A percentile compares a stretch with the other conserved stretches of the same genome.
Conservation (phyloP, 169 alveolate species). For the Pseudocohnilembus persalinus region DNA sequence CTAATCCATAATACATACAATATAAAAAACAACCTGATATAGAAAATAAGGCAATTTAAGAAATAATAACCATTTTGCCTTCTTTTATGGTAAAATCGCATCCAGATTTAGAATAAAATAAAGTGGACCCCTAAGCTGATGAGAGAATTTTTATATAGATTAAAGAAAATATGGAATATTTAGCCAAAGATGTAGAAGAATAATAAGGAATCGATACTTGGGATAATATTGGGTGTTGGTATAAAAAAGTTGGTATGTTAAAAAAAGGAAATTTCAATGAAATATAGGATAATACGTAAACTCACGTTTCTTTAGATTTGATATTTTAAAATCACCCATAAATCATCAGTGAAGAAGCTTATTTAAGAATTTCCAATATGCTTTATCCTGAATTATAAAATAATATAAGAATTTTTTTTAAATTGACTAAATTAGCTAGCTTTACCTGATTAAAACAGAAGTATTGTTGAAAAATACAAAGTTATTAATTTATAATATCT, state of each 20-base stretch:
- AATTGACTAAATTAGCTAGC: not conserved
- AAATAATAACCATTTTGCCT: not conserved
- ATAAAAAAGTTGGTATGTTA: not conserved
- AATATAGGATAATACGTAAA: not conserved
- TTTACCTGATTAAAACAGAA: not conserved
- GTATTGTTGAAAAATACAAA: too few relatives aligned
- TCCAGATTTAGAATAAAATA: not conserved
- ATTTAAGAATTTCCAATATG: not conserved
- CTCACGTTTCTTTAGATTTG: not conserved
- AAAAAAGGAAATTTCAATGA: too few relatives aligned
- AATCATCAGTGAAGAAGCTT: not conserved
- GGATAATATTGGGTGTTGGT: too few relatives aligned
- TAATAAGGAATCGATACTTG: not conserved
- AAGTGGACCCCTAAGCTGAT: not conserved
- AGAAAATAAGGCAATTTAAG: not conserved
- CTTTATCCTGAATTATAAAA: not conserved
- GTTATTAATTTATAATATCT: too few relatives aligned
- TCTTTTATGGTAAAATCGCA: not conserved
- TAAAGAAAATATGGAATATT: not conserved
- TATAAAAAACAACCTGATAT: not conserved
- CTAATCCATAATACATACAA: too few relatives aligned
- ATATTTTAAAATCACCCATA: not conserved
- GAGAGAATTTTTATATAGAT: not conserved
- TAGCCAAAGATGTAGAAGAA: not conserved
- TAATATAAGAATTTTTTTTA: not conserved